phyloP scores from a whole-genome alignment of 345 rosid species.

The Aquilaria sinensis region DNA sequence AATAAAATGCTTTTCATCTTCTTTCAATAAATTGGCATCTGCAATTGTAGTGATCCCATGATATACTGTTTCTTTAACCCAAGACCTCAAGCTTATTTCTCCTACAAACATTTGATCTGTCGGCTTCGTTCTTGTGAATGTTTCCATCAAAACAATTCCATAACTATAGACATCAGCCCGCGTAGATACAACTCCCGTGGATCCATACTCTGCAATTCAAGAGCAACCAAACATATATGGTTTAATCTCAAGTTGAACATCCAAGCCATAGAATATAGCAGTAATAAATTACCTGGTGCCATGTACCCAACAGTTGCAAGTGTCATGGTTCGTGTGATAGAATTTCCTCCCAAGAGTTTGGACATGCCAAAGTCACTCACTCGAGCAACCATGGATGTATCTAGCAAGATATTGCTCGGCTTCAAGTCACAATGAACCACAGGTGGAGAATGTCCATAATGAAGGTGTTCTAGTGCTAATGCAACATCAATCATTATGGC shows the following conservation, averaged over 20 bases:
- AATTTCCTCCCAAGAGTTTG: slow-evolving; percentile 4
- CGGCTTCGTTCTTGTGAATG: slow-evolving; percentile 2
- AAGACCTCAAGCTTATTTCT: not conserved
- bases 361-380: slow-evolving; percentile 16
- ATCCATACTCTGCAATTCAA: slow-evolving; percentile 6
- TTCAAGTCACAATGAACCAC: slow-evolving; percentile 7
- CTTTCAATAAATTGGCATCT: slow-evolving; percentile 1
- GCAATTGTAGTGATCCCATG: not conserved
- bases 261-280: not conserved
- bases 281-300: slow-evolving; percentile 15
- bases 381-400: slow-evolving; percentile 8
- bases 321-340: slow-evolving; percentile 2
- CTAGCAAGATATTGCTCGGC: slow-evolving; percentile 13
- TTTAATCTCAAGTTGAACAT: too few species aligned
- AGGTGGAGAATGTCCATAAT: slow-evolving; percentile 3
- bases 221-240: too few species aligned
- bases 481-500: slow-evolving; percentile 15
- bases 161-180: slow-evolving; percentile 7
- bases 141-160: slow-evolving; percentile 4
- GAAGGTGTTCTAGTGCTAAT: slow-evolving; percentile 11
- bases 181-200: not conserved
- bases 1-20: slow-evolving; percentile 6
- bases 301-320: slow-evolving; percentile 15
- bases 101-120: slow-evolving; percentile 1
- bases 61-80: not conserved